Conservation (phyloP, 306 rosid genomes). For the Sophora flavescens region DNA sequence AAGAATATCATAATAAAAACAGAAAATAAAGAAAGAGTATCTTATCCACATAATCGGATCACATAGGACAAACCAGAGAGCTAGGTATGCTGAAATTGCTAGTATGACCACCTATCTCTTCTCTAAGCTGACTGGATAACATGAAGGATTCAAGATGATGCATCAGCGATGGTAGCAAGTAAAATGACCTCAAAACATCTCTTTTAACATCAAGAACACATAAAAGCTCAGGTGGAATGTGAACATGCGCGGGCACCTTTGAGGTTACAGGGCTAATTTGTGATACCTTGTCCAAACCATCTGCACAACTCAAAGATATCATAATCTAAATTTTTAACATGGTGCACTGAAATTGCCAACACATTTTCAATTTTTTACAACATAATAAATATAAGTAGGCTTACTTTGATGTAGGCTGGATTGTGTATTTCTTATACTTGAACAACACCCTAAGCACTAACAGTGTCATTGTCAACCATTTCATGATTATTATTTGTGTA, state of each 20-base stretch:
- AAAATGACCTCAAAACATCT: slow-evolving; percentile 71
- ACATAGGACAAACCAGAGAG: slow-evolving; percentile 67
- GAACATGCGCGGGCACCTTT: slow-evolving; percentile 70
- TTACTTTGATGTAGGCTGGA: neutral
- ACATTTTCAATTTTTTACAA: neutral
- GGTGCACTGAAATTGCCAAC: slow-evolving; percentile 9
- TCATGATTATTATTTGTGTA: neutral
- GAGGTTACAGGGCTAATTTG: slow-evolving; percentile 45
- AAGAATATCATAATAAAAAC: slow-evolving; percentile 30
- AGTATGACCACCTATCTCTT: slow-evolving; percentile 62
- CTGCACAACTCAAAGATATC: slow-evolving; percentile 50
- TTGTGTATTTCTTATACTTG: neutral
- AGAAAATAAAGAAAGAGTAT: slow-evolving; percentile 12
- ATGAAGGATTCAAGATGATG: slow-evolving; percentile 82
- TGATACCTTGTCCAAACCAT: slow-evolving; percentile 51
- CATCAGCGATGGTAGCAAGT: slow-evolving; percentile 88
- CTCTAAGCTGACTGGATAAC: slow-evolving; percentile 92
- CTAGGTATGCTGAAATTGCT: slow-evolving; percentile 62
- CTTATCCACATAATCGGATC: slow-evolving; percentile 27
- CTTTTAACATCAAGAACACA: slow-evolving; percentile 61
- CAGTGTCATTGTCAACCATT: neutral
- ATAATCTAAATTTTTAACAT: slow-evolving; percentile 27
- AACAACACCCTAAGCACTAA: neutral
- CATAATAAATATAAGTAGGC: slow-evolving; percentile 11
- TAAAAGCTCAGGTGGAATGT: slow-evolving; percentile 93